phyloP scores from a whole-genome alignment of 345 rosid species.

The Kandelia obovata region DNA sequence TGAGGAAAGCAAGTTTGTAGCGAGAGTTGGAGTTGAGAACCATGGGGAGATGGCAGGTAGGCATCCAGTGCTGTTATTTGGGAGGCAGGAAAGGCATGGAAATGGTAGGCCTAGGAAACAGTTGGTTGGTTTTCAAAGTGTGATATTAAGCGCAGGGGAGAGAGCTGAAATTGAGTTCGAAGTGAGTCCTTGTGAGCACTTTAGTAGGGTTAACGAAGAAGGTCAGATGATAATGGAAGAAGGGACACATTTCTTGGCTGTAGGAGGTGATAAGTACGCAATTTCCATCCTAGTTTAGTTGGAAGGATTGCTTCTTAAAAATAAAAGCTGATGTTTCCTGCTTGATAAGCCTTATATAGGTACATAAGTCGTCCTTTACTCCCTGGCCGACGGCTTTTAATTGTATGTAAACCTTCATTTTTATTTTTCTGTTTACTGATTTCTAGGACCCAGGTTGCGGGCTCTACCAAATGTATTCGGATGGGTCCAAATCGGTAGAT shows the following conservation, averaged over 20 bases:
- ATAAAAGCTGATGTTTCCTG: background rate
- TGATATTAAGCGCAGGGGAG: constrained; percentile 52
- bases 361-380: no score
- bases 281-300: constrained; percentile 39
- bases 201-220: constrained; percentile 56
- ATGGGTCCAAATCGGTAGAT: background rate
- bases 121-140: constrained; percentile 61
- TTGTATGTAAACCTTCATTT: no score
- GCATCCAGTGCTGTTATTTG: constrained; percentile 64
- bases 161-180: constrained; percentile 49
- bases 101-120: constrained; percentile 60
- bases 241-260: constrained; percentile 60
- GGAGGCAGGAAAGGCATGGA: constrained; percentile 44
- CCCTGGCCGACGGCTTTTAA: no score
- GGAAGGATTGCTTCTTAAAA: background rate
- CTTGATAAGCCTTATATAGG: no score
- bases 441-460: no score
- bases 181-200: constrained; percentile 58
- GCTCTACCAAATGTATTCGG: background rate
- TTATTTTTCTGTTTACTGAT: no score
- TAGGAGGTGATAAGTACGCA: constrained; percentile 55
- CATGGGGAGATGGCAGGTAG: constrained; percentile 62
- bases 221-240: constrained; percentile 72
- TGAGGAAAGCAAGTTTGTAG: constrained; percentile 33
- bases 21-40: constrained; percentile 46